These are phyloP conservation scores for Quercus aquifolioides DNA, from an alignment of 306 rosid genomes.

Conservation along the genomic window DNA sequence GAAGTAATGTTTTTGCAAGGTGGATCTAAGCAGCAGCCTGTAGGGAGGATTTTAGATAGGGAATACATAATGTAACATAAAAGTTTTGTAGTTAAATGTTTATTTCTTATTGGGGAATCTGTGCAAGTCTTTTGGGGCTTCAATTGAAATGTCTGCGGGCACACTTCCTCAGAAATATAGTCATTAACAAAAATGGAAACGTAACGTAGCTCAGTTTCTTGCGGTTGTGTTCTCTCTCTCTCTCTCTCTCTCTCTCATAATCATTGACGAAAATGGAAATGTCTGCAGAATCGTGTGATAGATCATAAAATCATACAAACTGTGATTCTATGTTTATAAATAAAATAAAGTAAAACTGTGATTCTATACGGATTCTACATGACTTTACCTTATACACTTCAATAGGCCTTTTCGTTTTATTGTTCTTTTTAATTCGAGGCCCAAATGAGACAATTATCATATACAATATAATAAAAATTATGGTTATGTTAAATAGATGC, in stretches of 20 bases:
- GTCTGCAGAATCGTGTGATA: no score
- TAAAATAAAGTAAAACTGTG: no score
- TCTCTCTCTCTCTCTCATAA: neutral
- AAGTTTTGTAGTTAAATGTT: conserved; percentile 14
- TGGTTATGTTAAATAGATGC: no score
- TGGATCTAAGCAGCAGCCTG: conserved; percentile 15
- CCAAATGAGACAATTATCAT: no score
- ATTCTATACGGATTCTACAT: no score
- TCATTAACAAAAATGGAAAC: conserved; percentile 22
- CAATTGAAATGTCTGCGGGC: conserved; percentile 29
- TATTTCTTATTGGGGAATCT: conserved; percentile 19
- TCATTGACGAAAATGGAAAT: no score
- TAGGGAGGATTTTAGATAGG: conserved; percentile 22
- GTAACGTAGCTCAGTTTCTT: conserved; percentile 11
- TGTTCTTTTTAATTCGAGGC: no score
- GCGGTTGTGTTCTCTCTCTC: neutral
- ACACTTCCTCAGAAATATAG: conserved; percentile 32
- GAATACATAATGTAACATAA: conserved; percentile 10
- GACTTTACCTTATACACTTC: no score
- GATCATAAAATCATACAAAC: no score
- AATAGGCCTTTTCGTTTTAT: no score
- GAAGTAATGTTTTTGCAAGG: conserved; percentile 12
- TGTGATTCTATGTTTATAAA: no score
- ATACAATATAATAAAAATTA: no score
- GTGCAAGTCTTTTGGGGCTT: conserved; percentile 37